phyloP scores from a whole-genome alignment of 2,329 filamentous ascomycete genomes.

The Fusarium goolgardi region DNA sequence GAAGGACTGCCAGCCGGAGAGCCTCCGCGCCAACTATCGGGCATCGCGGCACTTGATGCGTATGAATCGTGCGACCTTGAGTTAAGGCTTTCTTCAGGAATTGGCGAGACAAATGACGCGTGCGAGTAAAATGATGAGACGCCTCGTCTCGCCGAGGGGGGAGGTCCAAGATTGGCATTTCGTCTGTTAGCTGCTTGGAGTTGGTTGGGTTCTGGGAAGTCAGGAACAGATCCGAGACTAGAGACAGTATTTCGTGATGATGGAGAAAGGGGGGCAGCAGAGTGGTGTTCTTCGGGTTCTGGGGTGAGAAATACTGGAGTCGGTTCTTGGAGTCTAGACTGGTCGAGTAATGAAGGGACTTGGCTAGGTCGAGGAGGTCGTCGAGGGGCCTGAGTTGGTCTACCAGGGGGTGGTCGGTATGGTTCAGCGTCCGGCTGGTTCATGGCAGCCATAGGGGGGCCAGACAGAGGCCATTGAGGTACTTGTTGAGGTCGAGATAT shows the following conservation, averaged over 20 bases:
- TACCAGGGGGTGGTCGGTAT: conserved; percentile 64
- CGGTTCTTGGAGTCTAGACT: conserved; percentile 65
- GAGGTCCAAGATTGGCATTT: conserved; percentile 65
- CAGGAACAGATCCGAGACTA: conserved; percentile 67
- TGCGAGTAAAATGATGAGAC: conserved; percentile 74
- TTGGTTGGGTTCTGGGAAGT: conserved; percentile 62
- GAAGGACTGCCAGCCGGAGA: conserved; percentile 60
- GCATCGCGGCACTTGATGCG: conserved; percentile 78
- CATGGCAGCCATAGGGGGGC: conserved; percentile 52
- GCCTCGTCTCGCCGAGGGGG: conserved; percentile 69
- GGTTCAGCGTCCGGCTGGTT: conserved; percentile 52
- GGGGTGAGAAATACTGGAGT: conserved; percentile 61
- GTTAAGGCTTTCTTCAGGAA: conserved; percentile 75
- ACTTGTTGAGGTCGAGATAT: conserved; percentile 66
- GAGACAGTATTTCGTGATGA: conserved; percentile 65
- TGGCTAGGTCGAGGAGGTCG: conserved; percentile 70
- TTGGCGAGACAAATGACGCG: conserved; percentile 76
- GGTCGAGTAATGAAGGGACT: conserved; percentile 69
- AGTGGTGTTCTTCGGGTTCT: conserved; percentile 51
- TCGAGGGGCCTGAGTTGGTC: conserved; percentile 63
- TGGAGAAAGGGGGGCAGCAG: conserved; percentile 60
- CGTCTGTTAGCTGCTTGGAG: conserved; percentile 54
- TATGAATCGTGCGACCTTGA: conserved; percentile 71
- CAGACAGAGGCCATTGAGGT: conserved; percentile 66
- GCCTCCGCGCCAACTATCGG: conserved; percentile 70